Percentiles rank a stretch among this genome's conserved stretches.
These are phyloP conservation scores for Lagenaria siceraria DNA, from an alignment of 306 rosid species.

Conservation along the genomic window DNA sequence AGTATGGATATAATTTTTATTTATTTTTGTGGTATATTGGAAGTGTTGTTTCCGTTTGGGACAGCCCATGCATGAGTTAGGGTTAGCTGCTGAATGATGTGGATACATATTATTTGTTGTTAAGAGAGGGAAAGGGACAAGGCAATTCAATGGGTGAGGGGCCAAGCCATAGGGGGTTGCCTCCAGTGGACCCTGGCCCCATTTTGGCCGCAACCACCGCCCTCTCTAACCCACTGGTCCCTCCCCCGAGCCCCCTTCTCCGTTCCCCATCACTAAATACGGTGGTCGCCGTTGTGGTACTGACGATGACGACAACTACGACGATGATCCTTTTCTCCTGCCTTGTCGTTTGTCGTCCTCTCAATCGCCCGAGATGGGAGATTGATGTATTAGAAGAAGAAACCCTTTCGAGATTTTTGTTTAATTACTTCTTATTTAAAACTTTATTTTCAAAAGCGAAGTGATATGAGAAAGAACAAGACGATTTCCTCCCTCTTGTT, in stretches of 20 bases:
- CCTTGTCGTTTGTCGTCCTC: neutral
- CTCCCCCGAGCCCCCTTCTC: neutral
- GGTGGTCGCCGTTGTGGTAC: neutral
- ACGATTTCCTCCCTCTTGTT: too few species aligned
- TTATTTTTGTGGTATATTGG: neutral
- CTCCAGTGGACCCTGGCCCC: slow-evolving; percentile 18
- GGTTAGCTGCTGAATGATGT: neutral
- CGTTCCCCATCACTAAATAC: neutral
- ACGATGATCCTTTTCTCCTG: neutral
- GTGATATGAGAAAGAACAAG: too few species aligned
- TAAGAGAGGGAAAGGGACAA: slow-evolving; percentile 29
- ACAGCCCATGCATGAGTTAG: slow-evolving; percentile 7
- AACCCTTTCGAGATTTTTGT: too few species aligned
- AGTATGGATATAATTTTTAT: neutral
- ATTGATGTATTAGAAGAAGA: too few species aligned
- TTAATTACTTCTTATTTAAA: too few species aligned
- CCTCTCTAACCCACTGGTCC: slow-evolving; percentile 26
- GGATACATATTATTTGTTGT: neutral
- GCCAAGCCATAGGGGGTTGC: slow-evolving; percentile 33
- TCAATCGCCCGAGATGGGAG: neutral
- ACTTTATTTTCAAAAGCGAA: too few species aligned
- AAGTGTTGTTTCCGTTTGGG: neutral
- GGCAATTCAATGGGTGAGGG: slow-evolving; percentile 32
- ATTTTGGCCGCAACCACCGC: slow-evolving; percentile 23
- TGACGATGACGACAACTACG: neutral